Evolutionary conservation across 2,329 filamentous ascomycete genomes (phyloP), one percentile per base, ranked within the genome.

Genomic region (Fusarium begoniae): DNA sequence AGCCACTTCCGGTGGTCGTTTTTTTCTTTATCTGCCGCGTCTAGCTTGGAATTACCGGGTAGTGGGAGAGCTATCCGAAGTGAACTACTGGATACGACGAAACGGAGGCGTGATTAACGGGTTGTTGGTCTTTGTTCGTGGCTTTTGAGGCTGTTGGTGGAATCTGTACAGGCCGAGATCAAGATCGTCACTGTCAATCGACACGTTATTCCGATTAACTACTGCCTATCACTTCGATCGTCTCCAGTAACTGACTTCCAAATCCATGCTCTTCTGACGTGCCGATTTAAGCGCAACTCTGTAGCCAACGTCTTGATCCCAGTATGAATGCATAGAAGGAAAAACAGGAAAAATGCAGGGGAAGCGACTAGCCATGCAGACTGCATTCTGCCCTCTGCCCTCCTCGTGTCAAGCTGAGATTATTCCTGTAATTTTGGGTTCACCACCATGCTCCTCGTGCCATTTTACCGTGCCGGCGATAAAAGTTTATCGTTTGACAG

Each of bases 221-320:
- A 57, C 41, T 58, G 55, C 20, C 30, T 37, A 50, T 58, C 55
- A 58, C 41, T 50, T n/a, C 8, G n/a, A 37, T 48, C 17, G 20
- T 35, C n/a, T 48, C 28, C 30, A 32, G 9, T 41, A 17, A 30
- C 51, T 22, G 24, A 41, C 20, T 41, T 40, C 40, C 17, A 22
- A 41, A 32, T 17, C 44, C 50, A 14, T 57, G 50, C 50, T n/a
- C 22, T 38, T 18, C 30, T 44, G 38, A 51, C n/a, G 28, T 63
- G 57, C 65, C 57, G 65, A 55, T 47, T 24, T 54, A 68, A 68
- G 47, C 54, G 54, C 54, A 47, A 38, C 38, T 28, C 28, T 15
- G 18, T 17, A 28, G 35, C 28, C 35, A 41, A 18, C 18, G 12
- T 9, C 30, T 20, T n/a, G 3, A 28, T 40, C n/a, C 43, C 24